phyloP scores from a whole-genome alignment of 345 rosid genomes.

The Moricandia arvensis region DNA sequence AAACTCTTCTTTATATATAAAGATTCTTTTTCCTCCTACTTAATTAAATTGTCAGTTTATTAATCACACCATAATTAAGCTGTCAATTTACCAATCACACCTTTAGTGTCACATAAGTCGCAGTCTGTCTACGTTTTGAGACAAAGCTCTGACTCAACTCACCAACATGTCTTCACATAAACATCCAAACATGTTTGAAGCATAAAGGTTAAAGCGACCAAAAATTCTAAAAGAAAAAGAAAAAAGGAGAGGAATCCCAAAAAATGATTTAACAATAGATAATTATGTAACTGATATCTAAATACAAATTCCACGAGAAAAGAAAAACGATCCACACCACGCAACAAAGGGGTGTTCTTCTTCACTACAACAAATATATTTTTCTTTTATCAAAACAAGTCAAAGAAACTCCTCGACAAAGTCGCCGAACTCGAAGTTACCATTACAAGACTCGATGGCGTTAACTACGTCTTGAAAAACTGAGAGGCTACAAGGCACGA shows the following conservation, averaged over 20 bases:
- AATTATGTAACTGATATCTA: background rate
- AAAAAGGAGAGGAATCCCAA: background rate
- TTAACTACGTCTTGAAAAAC: constrained; percentile 65
- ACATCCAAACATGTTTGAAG: constrained; percentile 8
- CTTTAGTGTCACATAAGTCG: background rate
- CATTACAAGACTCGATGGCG: constrained; percentile 65
- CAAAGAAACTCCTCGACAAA: constrained; percentile 71
- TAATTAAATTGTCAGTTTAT: no score
- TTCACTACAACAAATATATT: background rate
- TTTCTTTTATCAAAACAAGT: background rate
- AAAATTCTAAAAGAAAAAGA: background rate
- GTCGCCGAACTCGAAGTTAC: constrained; percentile 67
- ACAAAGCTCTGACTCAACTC: constrained; percentile 14
- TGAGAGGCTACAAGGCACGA: constrained; percentile 74
- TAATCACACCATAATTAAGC: no score
- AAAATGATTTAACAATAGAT: background rate
- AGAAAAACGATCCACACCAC: constrained; percentile 28
- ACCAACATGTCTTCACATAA: constrained; percentile 12
- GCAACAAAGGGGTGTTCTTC: constrained; percentile 23
- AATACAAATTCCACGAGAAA: background rate
- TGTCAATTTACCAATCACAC: no score
- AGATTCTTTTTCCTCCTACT: no score
- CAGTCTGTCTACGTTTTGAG: background rate
- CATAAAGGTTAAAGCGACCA: constrained; percentile 1
- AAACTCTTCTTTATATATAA: no score